Conservation (phyloP, 352 stramenopile genomes). For the Globisporangium carolinianum region DNA sequence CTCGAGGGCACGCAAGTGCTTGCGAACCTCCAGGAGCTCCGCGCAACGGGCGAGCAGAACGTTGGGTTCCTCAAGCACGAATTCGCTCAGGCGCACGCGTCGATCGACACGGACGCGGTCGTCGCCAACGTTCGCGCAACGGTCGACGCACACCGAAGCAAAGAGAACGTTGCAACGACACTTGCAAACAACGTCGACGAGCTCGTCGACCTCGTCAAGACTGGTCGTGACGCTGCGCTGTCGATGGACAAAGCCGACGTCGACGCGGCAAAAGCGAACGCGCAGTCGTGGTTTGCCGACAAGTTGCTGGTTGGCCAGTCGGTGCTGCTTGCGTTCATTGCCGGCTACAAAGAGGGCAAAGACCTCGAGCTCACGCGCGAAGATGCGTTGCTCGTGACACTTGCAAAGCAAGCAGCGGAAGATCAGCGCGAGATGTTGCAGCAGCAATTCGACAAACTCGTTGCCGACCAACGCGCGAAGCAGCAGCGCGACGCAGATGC, state of each 20-base stretch:
- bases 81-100: conserved; percentile 37
- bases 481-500: conserved; percentile 20
- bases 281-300: conserved; percentile 77
- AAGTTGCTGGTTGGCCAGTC: conserved; percentile 79
- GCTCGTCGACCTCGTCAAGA: conserved; percentile 56
- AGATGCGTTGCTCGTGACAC: conserved; percentile 65
- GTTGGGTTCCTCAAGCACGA: conserved; percentile 49
- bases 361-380: conserved; percentile 64
- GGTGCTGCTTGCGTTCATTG: conserved; percentile 78
- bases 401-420: conserved; percentile 66
- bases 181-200: conserved; percentile 67
- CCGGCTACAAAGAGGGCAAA: conserved; percentile 77
- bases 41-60: conserved; percentile 41
- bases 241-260: conserved; percentile 57
- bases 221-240: conserved; percentile 46
- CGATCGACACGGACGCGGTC: conserved; percentile 58
- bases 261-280: conserved; percentile 44
- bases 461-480: conserved; percentile 54
- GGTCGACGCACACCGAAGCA: conserved; percentile 56
- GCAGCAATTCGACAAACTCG: conserved; percentile 59
- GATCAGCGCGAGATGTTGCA: conserved; percentile 68
- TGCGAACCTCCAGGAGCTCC: conserved; percentile 45
- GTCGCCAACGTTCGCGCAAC: conserved; percentile 46
- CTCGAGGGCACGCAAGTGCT: conserved; percentile 62
- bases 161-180: conserved; percentile 61